Conservation (phyloP, 495 filamentous ascomycete species). For the Platismatia glauca region DNA sequence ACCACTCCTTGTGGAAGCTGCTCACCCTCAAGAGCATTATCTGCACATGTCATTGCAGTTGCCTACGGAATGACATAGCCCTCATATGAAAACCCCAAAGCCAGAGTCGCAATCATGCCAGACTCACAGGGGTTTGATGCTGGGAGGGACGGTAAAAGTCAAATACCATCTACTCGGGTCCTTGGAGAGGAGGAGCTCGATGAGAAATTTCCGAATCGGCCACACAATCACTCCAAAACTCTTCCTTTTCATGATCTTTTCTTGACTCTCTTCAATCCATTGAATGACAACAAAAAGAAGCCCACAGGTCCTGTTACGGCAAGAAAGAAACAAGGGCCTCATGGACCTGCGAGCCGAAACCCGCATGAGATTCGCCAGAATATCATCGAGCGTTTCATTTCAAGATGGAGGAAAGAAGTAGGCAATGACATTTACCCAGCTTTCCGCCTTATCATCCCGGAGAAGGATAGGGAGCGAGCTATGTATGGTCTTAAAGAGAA, state of each 20-base stretch:
- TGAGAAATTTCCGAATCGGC: constrained; percentile 64
- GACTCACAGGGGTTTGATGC: constrained; percentile 14
- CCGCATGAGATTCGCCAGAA: constrained; percentile 75
- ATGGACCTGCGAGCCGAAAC: constrained; percentile 50
- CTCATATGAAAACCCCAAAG: not conserved
- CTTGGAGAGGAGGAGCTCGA: constrained; percentile 23
- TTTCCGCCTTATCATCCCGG: constrained; percentile 82
- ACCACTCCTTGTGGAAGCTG: too few species aligned
- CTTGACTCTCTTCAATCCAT: constrained; percentile 70
- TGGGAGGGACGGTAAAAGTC: not conserved
- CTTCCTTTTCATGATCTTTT: constrained; percentile 78
- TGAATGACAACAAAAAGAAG: constrained; percentile 76
- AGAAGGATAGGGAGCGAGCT: constrained; percentile 84
- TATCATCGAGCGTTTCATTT: constrained; percentile 84
- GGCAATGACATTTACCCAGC: constrained; percentile 91
- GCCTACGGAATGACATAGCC: not conserved
- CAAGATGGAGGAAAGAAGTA: constrained; percentile 77
- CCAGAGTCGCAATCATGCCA: not conserved
- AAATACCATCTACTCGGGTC: not conserved
- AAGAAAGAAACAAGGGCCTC: constrained; percentile 48
- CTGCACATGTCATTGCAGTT: not conserved
- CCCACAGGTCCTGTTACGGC: constrained; percentile 42
- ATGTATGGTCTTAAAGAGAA: constrained; percentile 96
- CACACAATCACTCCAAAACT: constrained; percentile 67
- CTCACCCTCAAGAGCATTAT: not conserved